These are phyloP conservation scores for Orbilia blumenaviensis DNA, from an alignment of 2,329 filamentous ascomycete genomes.

Conservation along the genomic window DNA sequence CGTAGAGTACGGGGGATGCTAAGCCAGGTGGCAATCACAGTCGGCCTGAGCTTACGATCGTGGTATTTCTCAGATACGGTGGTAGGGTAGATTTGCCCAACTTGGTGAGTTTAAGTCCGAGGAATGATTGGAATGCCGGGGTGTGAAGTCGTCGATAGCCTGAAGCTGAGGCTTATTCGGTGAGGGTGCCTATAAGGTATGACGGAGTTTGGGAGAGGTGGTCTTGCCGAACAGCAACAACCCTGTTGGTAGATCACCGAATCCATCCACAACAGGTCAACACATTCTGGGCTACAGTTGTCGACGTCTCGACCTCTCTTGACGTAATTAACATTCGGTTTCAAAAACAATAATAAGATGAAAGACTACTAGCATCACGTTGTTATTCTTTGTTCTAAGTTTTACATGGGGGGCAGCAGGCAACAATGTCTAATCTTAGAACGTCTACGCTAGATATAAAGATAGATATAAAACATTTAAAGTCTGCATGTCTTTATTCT, in stretches of 20 bases:
- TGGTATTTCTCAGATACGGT: not conserved
- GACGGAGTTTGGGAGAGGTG: constrained; percentile 49
- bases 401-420: too few species aligned
- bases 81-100: not conserved
- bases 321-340: not conserved
- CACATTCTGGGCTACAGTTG: too few species aligned
- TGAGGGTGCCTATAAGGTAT: constrained; percentile 21
- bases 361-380: too few species aligned
- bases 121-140: not conserved
- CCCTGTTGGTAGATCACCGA: constrained; percentile 15
- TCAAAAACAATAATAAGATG: not conserved
- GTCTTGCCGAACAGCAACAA: constrained; percentile 38
- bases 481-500: too few species aligned
- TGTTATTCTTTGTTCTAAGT: too few species aligned
- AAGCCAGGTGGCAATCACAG: not conserved
- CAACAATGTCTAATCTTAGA: too few species aligned
- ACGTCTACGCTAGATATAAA: too few species aligned
- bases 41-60: not conserved
- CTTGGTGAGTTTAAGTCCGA: not conserved
- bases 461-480: too few species aligned
- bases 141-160: not conserved
- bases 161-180: constrained; percentile 4
- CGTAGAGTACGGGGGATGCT: constrained; percentile 1
- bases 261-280: constrained; percentile 37
- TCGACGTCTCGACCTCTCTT: not conserved